These are phyloP conservation scores for Phytophthora cactorum DNA, from an alignment of 352 stramenopile species.

Conservation along the genomic window DNA sequence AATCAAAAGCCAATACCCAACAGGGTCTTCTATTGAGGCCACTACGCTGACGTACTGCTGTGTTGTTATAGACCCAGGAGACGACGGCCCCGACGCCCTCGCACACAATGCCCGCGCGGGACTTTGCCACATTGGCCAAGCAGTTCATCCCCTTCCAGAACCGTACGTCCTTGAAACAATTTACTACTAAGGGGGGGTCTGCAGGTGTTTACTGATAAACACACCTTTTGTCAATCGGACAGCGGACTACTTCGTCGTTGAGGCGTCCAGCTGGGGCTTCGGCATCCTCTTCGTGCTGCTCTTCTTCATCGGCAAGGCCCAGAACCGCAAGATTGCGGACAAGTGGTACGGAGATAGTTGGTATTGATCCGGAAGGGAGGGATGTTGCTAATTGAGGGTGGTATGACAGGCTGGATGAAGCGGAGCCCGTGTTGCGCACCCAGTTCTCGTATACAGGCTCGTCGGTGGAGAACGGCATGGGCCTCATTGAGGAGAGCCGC, in stretches of 20 bases:
- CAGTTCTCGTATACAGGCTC: slow-evolving; percentile 82
- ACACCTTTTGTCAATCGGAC: slow-evolving; percentile 9
- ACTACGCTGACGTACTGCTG: not conserved
- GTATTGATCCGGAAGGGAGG: not conserved
- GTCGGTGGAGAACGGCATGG: slow-evolving; percentile 61
- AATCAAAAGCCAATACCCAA: not conserved
- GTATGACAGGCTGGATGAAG: slow-evolving; percentile 60
- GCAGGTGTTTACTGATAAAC: not conserved
- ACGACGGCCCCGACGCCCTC: slow-evolving; percentile 7
- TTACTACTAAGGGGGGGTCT: not conserved
- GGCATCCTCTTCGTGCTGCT: slow-evolving; percentile 57
- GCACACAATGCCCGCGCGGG: slow-evolving; percentile 17
- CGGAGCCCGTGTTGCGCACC: slow-evolving; percentile 65
- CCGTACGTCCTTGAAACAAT: slow-evolving; percentile 18
- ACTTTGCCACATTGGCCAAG: slow-evolving; percentile 35
- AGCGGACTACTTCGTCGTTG: slow-evolving; percentile 60
- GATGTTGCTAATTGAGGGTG: not conserved
- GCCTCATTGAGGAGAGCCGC: slow-evolving; percentile 72
- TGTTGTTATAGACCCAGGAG: slow-evolving; percentile 19
- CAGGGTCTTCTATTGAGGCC: not conserved
- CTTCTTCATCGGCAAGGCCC: slow-evolving; percentile 70
- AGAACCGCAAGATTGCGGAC: slow-evolving; percentile 70
- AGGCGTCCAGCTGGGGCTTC: slow-evolving; percentile 54
- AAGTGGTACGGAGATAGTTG: slow-evolving; percentile 52
- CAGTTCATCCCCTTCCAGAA: slow-evolving; percentile 47